These are phyloP conservation scores for Epicoccum sorghinum DNA, from an alignment of 2,329 filamentous ascomycete genomes.

Conservation along the genomic window DNA sequence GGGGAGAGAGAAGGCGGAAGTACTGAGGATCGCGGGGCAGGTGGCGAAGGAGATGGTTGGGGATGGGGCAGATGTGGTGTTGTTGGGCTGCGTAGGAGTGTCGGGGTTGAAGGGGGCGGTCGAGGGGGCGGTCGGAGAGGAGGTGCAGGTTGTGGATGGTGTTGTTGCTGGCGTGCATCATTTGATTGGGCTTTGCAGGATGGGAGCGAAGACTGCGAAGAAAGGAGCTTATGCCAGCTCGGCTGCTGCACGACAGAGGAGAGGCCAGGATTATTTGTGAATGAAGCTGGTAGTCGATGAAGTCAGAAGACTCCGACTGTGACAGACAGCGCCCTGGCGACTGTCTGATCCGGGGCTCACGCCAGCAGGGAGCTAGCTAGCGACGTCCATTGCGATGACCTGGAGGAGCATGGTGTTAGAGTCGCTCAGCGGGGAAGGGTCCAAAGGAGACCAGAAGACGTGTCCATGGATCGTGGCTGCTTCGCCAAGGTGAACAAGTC, in stretches of 20 bases:
- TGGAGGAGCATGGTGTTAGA: too few relatives aligned
- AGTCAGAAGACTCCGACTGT: too few relatives aligned
- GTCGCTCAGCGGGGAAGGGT: too few relatives aligned
- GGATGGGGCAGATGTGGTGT: slow-evolving; percentile 52
- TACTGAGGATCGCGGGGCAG: slow-evolving; percentile 48
- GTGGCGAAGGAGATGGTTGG: slow-evolving; percentile 50
- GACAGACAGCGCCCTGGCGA: too few relatives aligned
- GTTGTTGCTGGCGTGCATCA: slow-evolving; percentile 57
- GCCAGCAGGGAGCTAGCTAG: too few relatives aligned
- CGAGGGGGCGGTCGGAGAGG: slow-evolving; percentile 54
- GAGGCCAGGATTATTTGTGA: slow-evolving; percentile 47
- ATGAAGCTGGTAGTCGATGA: not conserved
- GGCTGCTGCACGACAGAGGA: slow-evolving; percentile 17
- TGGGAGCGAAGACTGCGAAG: slow-evolving; percentile 55
- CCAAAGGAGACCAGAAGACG: too few relatives aligned
- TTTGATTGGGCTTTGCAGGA: slow-evolving; percentile 53
- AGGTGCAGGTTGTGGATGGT: slow-evolving; percentile 59
- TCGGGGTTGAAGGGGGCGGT: slow-evolving; percentile 54
- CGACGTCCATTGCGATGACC: too few relatives aligned
- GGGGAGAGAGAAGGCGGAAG: slow-evolving; percentile 51
- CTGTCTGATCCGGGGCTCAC: too few relatives aligned
- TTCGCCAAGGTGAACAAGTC: too few relatives aligned
- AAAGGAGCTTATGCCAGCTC: slow-evolving; percentile 52
- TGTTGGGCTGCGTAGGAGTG: slow-evolving; percentile 59
- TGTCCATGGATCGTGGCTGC: too few relatives aligned